Base-by-base conservation (phyloP, 2,329 filamentous ascomycete genomes). In the Fusarium praegraminearum region DNA sequence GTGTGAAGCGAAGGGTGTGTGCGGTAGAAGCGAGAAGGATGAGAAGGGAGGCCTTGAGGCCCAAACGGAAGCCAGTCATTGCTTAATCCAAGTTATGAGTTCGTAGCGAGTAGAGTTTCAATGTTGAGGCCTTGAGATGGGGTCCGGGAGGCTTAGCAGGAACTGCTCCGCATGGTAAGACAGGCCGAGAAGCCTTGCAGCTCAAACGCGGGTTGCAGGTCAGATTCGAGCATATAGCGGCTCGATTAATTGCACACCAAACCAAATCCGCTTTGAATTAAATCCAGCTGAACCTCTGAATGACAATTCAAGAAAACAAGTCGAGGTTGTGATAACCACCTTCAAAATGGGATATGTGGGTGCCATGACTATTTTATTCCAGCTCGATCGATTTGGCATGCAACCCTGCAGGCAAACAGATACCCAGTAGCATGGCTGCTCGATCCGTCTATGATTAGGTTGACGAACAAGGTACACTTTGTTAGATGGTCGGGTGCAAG, bases 1-100 rank as follows among this genome's bases (percentile, higher is more conserved):
- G 83, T 2, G 84, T 82, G 3, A 87, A 82, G 54, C 84, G 47
- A 18, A 65, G 58, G 10, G 62, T 41, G 8, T 15, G 40, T 10
- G 16, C 8, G 4, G 9, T n/a, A 45, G 54, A 28, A 5, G 43
- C 15, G n/a, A 33, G 18, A 26, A 62, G 35, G 24, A 18, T 24
- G 41, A 44, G 22, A 26, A 44, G 15, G 15, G 41, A 44, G 41
- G 41, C 41, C 41, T 44, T 44, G 22, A 44, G 41, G 41, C 41
- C 22, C 22, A 18, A 26, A 11, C 41, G 20, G 22, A 44, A 61
- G 51, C 52, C 28, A 26, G 22, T 13, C 41, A 24, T 44, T 26
- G 41, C 41, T 24, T 16, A 22, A 15, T 24, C 22, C 41, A 33
- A 33, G 7, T 33, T 7, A 33, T 33, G 5, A 22, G 9, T 24